Evolutionary conservation across 768 basidiomycete genomes (phyloP).

Genomic region (Serpula lacrymans): DNA sequence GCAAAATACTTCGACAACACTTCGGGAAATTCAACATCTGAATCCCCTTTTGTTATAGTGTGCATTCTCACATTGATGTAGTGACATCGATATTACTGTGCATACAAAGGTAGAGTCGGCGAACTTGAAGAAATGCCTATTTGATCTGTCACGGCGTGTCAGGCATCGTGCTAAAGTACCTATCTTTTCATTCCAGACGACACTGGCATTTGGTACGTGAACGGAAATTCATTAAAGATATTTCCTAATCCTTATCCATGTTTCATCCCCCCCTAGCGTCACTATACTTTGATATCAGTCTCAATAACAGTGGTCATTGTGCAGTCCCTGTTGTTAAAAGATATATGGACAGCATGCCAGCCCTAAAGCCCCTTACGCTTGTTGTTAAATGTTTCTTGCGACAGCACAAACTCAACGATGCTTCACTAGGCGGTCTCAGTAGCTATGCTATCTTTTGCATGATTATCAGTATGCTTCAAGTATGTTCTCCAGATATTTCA

Average conservation of each 20-base stretch:
- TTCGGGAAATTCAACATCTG: no score
- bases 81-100: no score
- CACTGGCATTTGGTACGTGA: conserved; percentile 34
- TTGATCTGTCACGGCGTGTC: no score
- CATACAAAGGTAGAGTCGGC: no score
- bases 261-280: conserved; percentile 47
- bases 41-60: no score
- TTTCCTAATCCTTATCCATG: background rate
- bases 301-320: conserved; percentile 61
- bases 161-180: conserved; percentile 55
- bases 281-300: conserved; percentile 60
- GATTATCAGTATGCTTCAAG: conserved; percentile 68
- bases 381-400: conserved; percentile 61
- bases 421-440: conserved; percentile 58
- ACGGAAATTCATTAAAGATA: background rate
- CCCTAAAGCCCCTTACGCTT: conserved; percentile 56
- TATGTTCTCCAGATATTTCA: conserved; percentile 23
- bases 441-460: conserved; percentile 66
- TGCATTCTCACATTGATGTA: no score
- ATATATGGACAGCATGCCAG: conserved; percentile 54
- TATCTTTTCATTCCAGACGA: conserved; percentile 58
- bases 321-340: conserved; percentile 50
- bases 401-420: conserved; percentile 52
- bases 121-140: no score
- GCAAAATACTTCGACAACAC: no score